phyloP scores from a whole-genome alignment of 2,329 filamentous ascomycete species.

The Tothia fuscella region DNA sequence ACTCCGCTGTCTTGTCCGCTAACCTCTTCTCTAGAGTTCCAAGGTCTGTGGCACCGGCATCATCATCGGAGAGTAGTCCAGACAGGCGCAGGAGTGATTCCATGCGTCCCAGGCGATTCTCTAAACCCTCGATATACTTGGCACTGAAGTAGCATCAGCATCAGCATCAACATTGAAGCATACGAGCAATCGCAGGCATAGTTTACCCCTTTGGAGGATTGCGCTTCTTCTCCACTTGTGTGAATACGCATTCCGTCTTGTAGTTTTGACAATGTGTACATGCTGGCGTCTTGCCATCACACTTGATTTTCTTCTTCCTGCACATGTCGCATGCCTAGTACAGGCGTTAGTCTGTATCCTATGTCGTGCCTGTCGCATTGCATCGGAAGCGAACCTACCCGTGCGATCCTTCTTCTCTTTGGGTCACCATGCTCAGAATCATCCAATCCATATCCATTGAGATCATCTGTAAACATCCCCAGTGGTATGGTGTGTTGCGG shows the following conservation, averaged over 20 bases:
- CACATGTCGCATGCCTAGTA: constrained; percentile 87
- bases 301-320: constrained; percentile 92
- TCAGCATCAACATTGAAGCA: neutral
- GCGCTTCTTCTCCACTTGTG: constrained; percentile 96
- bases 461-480: constrained; percentile 28
- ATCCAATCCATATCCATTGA: constrained; percentile 24
- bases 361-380: neutral
- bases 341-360: constrained; percentile 15
- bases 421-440: constrained; percentile 55
- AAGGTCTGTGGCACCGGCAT: constrained; percentile 74
- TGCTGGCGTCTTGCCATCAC: constrained; percentile 86
- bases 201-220: constrained; percentile 90
- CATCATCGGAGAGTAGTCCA: constrained; percentile 74
- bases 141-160: constrained; percentile 43
- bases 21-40: constrained; percentile 72
- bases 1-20: constrained; percentile 34
- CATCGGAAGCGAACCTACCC: constrained; percentile 43
- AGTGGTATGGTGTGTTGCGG: constrained; percentile 8
- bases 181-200: constrained; percentile 21
- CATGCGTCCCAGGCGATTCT: constrained; percentile 92
- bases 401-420: constrained; percentile 78
- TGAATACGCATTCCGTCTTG: constrained; percentile 95
- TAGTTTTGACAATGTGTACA: constrained; percentile 97
- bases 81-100: constrained; percentile 80
- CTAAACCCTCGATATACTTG: constrained; percentile 94